Evolutionary conservation across 352 stramenopile genomes (phyloP).

Genomic region (Pythium dissotocum): DNA sequence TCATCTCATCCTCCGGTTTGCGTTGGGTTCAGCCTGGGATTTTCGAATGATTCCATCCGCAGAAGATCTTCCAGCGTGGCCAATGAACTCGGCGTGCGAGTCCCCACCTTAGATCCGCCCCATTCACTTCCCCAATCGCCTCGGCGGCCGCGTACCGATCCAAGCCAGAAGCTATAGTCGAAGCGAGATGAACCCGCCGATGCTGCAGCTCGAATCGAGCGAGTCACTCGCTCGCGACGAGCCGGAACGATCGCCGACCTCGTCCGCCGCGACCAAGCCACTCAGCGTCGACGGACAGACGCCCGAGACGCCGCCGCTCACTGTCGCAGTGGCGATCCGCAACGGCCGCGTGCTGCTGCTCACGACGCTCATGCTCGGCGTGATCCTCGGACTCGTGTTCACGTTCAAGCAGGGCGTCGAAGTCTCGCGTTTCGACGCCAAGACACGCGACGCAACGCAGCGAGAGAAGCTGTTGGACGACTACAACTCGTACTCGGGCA

Average conservation of each 20-base stretch:
- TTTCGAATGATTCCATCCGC: too few species aligned
- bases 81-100: too few species aligned
- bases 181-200: neutral
- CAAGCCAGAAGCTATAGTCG: too few species aligned
- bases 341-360: neutral
- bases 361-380: neutral
- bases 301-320: neutral
- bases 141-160: too few species aligned
- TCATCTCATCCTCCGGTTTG: too few species aligned
- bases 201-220: neutral
- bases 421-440: neutral
- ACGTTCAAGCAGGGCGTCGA: conserved; percentile 3
- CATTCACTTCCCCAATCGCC: too few species aligned
- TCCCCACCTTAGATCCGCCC: too few species aligned
- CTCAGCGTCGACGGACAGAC: neutral
- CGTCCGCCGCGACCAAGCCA: neutral
- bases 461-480: conserved; percentile 1
- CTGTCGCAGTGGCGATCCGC: neutral
- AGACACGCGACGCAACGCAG: too few species aligned
- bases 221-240: neutral
- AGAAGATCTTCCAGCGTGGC: too few species aligned
- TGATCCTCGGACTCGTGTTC: conserved; percentile 1
- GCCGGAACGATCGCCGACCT: neutral
- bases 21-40: too few species aligned
- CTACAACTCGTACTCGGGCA: conserved; percentile 16